Base-by-base conservation (phyloP, 148 eudicot species). In the Silene latifolia region DNA sequence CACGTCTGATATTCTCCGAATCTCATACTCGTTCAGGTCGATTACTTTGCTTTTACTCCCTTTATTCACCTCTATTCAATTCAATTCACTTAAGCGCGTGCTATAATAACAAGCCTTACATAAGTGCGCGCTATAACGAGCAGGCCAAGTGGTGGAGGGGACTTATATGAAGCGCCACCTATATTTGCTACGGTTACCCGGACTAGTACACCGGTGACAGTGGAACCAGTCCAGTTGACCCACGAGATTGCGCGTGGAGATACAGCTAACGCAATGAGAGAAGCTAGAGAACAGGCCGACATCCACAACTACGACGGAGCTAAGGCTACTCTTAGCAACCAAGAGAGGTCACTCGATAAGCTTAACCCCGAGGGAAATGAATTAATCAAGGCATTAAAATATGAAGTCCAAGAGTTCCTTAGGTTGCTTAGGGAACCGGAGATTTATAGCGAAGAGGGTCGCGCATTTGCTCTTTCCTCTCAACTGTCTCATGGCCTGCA, bases 11-110 rank as follows among this genome's bases (percentile, higher is more conserved):
- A 12, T 63, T 74, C 60, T 74, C 44, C 18, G 47, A 8, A 47
- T 74, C n/a, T 24, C 61, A 3, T 47, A 23, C 69, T n/a, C 69
- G 1, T 63, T 63, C 60, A 63, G 29, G 76, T 74, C 18, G 59
- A 48, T 48, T 7, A 48, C 54, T 35, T 35, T 4, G 42, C 5
- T 35, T 35, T 35, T 3, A 35, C 42, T 35, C 42, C 2, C 13
- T 47, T 9, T 47, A 47, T 27, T 27, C 29, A 27, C 29, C 29
- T 27, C 29, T 27, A 27, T 27, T 27, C 29, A 27, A 27, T 47
- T 47, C 53, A 47, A 47, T 47, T 47, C 14, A 9, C 53, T 47
- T 27, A 27, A 27, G 1, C 3, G 29, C 29, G 3, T 27, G 29
- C 2, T 47, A 47, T 47, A 0, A 47, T n/a, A n/a, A n/a, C n/a